Percentiles rank a stretch among this genome's conserved stretches.
phyloP scores from a whole-genome alignment of 306 rosid species.

The Vigna radiata region DNA sequence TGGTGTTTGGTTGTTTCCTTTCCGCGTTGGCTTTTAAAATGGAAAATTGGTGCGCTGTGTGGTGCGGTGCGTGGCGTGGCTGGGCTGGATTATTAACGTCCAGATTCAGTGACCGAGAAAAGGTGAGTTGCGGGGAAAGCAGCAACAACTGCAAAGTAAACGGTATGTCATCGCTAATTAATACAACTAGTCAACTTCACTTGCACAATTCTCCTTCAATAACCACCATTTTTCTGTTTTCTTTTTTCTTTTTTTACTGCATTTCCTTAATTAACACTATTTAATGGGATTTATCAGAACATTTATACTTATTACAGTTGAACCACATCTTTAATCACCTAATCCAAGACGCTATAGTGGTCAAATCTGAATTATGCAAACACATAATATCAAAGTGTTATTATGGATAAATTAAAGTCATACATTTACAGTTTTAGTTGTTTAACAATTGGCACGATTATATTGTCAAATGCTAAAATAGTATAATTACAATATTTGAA shows the following conservation, averaged over 20 bases:
- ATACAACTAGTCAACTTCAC: slow-evolving; percentile 45
- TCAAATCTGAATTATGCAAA: too few species aligned
- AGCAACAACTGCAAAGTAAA: slow-evolving; percentile 45
- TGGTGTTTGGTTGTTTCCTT: neutral
- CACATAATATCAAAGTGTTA: too few species aligned
- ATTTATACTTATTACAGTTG: too few species aligned
- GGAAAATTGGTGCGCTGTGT: neutral
- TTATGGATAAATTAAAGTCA: too few species aligned
- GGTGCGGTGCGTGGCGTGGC: neutral
- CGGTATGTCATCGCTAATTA: slow-evolving; percentile 39
- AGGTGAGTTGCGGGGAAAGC: slow-evolving; percentile 48
- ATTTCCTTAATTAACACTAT: neutral
- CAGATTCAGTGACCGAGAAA: slow-evolving; percentile 50
- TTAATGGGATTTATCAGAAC: neutral
- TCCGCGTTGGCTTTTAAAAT: neutral
- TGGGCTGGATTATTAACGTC: slow-evolving; percentile 46
- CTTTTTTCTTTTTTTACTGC: neutral
- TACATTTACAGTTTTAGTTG: too few species aligned
- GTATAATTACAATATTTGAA: too few species aligned
- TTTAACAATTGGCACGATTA: too few species aligned
- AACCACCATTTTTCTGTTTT: neutral
- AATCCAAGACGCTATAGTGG: too few species aligned
- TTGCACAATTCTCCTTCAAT: neutral
- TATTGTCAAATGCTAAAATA: too few species aligned
- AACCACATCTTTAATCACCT: too few species aligned